These are phyloP conservation scores for Jaenimonas drosophilae DNA, from an alignment of 208 protist species.

Conservation along the genomic window DNA sequence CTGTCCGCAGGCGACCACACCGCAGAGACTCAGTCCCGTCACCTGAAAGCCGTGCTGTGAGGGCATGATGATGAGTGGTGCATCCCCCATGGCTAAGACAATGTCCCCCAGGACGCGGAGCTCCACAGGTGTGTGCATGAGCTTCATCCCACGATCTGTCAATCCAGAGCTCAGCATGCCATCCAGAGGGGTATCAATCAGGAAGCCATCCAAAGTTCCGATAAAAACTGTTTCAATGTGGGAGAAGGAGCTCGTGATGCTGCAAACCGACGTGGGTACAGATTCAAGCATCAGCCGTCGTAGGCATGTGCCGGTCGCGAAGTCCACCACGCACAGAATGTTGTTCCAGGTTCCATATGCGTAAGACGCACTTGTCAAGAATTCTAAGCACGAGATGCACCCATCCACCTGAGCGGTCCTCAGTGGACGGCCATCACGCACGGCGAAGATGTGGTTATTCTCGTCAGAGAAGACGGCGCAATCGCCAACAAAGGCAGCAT, in stretches of 20 bases:
- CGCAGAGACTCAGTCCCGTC: conserved; percentile 25
- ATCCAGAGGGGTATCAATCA: conserved; percentile 21
- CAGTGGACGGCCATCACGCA: neutral
- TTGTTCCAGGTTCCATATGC: neutral
- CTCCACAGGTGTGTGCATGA: conserved; percentile 39
- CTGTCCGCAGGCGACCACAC: conserved; percentile 15
- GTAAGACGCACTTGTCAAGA: neutral
- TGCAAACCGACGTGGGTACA: conserved; percentile 16
- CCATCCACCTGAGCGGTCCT: neutral
- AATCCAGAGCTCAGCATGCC: no score
- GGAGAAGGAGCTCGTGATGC: neutral
- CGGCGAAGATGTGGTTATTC: neutral
- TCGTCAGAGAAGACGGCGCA: neutral
- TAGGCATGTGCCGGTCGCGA: neutral
- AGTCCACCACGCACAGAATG: neutral
- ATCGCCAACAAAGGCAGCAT: neutral
- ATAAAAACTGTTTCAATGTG: neutral
- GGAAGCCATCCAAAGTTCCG: conserved; percentile 11
- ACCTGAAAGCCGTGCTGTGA: conserved; percentile 24
- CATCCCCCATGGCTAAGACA: conserved; percentile 33
- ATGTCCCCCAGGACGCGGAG: conserved; percentile 25
- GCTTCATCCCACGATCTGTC: no score
- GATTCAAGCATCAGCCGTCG: conserved; percentile 8
- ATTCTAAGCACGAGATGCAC: neutral
- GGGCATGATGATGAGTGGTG: conserved; percentile 47